Conservation (phyloP, 768 basidiomycete species). For the Panaeolus papilionaceus region DNA sequence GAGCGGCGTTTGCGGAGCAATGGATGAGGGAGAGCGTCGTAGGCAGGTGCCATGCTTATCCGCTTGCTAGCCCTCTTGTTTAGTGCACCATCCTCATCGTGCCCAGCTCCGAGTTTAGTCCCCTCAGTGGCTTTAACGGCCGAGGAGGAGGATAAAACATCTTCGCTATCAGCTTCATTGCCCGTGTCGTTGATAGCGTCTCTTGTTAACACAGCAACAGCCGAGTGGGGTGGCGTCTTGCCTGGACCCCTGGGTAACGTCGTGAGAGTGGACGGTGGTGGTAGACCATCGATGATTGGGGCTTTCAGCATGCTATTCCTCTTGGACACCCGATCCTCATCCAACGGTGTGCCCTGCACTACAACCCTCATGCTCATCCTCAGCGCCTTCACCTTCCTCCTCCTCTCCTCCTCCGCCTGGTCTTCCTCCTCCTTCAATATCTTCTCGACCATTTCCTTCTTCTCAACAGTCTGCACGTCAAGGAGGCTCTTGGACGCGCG, state of each 20-base stretch:
- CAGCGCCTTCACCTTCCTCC: slow-evolving; percentile 21
- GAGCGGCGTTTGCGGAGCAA: slow-evolving; percentile 64
- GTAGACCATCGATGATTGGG: neutral
- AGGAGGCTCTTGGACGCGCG: slow-evolving; percentile 70
- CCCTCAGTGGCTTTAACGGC: neutral
- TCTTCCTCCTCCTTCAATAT: slow-evolving; percentile 36
- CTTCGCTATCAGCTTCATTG: neutral
- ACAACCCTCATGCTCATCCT: slow-evolving; percentile 19
- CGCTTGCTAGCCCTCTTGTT: slow-evolving; percentile 32
- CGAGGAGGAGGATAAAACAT: neutral
- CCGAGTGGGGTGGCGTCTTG: slow-evolving; percentile 12
- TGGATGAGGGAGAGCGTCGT: slow-evolving; percentile 44
- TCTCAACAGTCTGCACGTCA: slow-evolving; percentile 49
- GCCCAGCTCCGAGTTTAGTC: neutral
- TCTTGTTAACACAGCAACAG: slow-evolving; percentile 14
- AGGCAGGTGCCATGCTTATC: slow-evolving; percentile 38
- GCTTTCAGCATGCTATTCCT: neutral
- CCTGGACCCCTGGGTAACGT: slow-evolving; percentile 18
- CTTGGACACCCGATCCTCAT: slow-evolving; percentile 19
- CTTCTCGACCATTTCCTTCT: slow-evolving; percentile 38
- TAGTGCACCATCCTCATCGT: slow-evolving; percentile 16
- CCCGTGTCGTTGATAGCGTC: neutral
- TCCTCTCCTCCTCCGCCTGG: slow-evolving; percentile 30
- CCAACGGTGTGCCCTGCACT: slow-evolving; percentile 20
- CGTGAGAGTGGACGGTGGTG: neutral